Evolutionary conservation across 495 filamentous ascomycete genomes (phyloP).

Genomic region (Penicillium dipodomyicola): DNA sequence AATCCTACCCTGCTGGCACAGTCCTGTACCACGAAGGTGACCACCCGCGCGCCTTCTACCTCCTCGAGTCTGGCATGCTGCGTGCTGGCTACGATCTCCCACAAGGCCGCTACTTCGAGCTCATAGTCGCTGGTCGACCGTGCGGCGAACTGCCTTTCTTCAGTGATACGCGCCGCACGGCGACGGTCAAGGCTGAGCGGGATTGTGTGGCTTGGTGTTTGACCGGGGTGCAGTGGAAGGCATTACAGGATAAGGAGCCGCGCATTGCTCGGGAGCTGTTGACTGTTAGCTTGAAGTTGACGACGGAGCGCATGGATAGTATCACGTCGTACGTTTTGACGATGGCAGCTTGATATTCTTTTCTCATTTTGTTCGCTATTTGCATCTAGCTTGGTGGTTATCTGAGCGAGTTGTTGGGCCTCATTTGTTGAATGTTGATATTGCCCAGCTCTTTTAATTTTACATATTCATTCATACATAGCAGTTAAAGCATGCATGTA

Average conservation of each 20-base stretch:
- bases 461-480: neutral
- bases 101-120: slow-evolving; percentile 84
- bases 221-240: slow-evolving; percentile 64
- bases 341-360: slow-evolving; percentile 12
- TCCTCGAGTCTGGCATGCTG: slow-evolving; percentile 87
- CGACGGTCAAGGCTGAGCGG: slow-evolving; percentile 78
- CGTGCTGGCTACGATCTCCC: slow-evolving; percentile 85
- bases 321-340: slow-evolving; percentile 67
- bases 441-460: neutral
- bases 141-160: slow-evolving; percentile 98
- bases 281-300: slow-evolving; percentile 80
- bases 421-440: slow-evolving; percentile 1
- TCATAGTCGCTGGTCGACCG: slow-evolving; percentile 90
- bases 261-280: slow-evolving; percentile 82
- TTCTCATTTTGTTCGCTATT: neutral
- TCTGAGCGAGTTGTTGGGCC: slow-evolving; percentile 5
- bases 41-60: slow-evolving; percentile 73
- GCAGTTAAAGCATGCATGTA: neutral
- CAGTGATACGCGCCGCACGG: slow-evolving; percentile 79
- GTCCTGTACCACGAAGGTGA: slow-evolving; percentile 74
- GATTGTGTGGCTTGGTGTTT: slow-evolving; percentile 82
- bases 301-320: slow-evolving; percentile 83
- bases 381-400: slow-evolving; percentile 12
- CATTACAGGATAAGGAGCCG: slow-evolving; percentile 62
- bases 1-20: slow-evolving; percentile 63